Evolutionary conservation across 306 rosid species (phyloP).

Genomic region (Rosa rugosa): DNA sequence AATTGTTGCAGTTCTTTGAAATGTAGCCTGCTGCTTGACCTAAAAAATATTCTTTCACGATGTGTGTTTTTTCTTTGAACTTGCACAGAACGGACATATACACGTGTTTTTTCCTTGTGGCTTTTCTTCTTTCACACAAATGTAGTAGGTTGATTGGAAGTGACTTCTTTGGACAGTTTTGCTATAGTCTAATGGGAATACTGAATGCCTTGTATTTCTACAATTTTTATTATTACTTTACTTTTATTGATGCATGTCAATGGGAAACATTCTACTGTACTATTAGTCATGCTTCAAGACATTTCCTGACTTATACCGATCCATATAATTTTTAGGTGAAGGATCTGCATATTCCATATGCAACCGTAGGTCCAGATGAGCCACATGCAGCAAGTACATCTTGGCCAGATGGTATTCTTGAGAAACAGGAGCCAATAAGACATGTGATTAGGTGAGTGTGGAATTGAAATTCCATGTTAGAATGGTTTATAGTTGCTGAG

Average conservation of each 20-base stretch:
- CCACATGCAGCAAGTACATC: conserved; percentile 90
- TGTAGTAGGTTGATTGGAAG: background rate
- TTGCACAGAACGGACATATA: too few relatives aligned
- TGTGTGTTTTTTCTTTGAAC: too few relatives aligned
- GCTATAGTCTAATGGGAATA: background rate
- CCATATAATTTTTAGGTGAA: conserved; percentile 37
- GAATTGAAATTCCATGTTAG: too few relatives aligned
- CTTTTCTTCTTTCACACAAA: background rate
- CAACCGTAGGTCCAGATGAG: conserved; percentile 92
- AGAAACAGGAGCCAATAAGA: conserved; percentile 52
- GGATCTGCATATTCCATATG: conserved; percentile 46
- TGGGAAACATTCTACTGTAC: background rate
- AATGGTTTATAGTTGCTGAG: too few relatives aligned
- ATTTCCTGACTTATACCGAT: conserved; percentile 9
- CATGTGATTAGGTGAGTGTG: too few relatives aligned
- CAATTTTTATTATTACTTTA: background rate
- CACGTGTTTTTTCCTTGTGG: background rate
- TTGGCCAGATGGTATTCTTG: conserved; percentile 76
- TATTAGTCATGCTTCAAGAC: background rate
- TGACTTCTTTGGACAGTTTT: background rate
- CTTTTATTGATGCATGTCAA: background rate
- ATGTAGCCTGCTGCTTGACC: background rate
- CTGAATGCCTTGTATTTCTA: background rate
- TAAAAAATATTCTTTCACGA: background rate
- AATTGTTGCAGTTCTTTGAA: background rate